These are phyloP conservation scores for Nannochloris sp. DNA, from an alignment of 139 green algal species.

Conservation along the genomic window DNA sequence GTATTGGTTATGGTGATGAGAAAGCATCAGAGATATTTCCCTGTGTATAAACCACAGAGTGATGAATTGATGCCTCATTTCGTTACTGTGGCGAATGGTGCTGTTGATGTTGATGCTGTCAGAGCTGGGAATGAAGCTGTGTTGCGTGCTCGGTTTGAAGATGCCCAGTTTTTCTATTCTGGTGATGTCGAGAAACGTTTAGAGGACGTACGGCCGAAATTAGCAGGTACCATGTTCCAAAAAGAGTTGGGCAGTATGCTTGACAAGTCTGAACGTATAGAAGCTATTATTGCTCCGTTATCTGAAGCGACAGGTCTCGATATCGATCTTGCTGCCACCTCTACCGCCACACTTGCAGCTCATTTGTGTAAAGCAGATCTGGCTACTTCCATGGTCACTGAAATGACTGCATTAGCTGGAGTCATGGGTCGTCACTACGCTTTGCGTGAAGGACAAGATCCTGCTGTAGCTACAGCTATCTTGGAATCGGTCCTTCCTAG, in stretches of 20 bases:
- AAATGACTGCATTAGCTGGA: conserved; percentile 95
- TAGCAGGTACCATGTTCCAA: conserved; percentile 84
- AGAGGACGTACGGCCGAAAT: conserved; percentile 57
- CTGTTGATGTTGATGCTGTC: conserved; percentile 63
- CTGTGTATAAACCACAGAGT: conserved; percentile 53
- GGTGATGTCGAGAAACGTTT: conserved; percentile 74
- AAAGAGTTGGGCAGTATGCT: conserved; percentile 88
- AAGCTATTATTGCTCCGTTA: conserved; percentile 57
- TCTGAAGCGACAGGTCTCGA: conserved; percentile 33
- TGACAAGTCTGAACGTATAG: conserved; percentile 78
- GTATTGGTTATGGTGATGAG: conserved; percentile 97
- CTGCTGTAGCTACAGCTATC: conserved; percentile 49
- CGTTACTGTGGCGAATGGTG: conserved; percentile 91
- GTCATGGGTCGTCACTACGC: conserved; percentile 90
- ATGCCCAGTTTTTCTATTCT: conserved; percentile 96
- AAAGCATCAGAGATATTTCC: conserved; percentile 99
- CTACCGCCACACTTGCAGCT: conserved; percentile 42
- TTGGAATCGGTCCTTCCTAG: conserved; percentile 85
- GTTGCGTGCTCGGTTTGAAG: conserved; percentile 91
- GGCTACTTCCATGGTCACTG: conserved; percentile 82
- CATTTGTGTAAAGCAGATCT: conserved; percentile 82
- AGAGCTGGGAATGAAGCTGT: conserved; percentile 90
- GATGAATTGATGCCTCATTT: conserved; percentile 78
- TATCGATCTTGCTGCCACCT: conserved; percentile 56
- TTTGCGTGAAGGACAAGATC: conserved; percentile 37